These are phyloP conservation scores for Coemansia umbellata DNA, from an alignment of 192 early-diverging fungal genomes.

Conservation along the genomic window DNA sequence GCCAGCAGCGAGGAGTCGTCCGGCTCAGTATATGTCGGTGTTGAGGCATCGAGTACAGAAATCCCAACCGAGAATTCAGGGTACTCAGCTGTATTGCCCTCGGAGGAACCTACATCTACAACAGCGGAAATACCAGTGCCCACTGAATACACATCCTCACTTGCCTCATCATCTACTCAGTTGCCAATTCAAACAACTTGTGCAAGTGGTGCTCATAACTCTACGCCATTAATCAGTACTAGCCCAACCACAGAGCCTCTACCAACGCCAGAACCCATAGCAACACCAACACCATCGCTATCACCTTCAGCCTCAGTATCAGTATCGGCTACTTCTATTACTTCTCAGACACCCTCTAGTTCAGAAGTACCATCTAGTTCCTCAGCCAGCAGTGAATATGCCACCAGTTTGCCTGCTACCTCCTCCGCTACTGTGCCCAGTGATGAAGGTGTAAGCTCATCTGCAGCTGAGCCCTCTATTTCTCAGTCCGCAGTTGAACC, in stretches of 20 bases:
- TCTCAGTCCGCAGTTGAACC: neutral
- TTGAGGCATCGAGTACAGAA: neutral
- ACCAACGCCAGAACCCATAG: too few species aligned
- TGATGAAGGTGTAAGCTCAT: neutral
- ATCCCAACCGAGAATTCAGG: neutral
- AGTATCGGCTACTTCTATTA: too few species aligned
- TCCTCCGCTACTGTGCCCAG: neutral
- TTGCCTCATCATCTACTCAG: neutral
- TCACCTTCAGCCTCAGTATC: too few species aligned
- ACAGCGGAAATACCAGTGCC: neutral
- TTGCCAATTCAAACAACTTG: neutral
- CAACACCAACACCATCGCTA: too few species aligned
- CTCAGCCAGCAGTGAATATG: too few species aligned
- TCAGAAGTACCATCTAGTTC: too few species aligned
- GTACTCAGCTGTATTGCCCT: neutral
- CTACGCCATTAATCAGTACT: neutral
- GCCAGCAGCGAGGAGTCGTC: neutral
- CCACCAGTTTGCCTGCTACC: neutral
- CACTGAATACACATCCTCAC: neutral
- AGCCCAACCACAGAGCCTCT: neutral
- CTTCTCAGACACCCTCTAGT: too few species aligned
- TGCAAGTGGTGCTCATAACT: neutral
- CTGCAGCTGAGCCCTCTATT: neutral
- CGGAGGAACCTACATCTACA: neutral
- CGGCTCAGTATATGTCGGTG: neutral